Evolutionary conservation across 73 alveolate genomes (phyloP).

Genomic region (Loxodes magnus): DNA sequence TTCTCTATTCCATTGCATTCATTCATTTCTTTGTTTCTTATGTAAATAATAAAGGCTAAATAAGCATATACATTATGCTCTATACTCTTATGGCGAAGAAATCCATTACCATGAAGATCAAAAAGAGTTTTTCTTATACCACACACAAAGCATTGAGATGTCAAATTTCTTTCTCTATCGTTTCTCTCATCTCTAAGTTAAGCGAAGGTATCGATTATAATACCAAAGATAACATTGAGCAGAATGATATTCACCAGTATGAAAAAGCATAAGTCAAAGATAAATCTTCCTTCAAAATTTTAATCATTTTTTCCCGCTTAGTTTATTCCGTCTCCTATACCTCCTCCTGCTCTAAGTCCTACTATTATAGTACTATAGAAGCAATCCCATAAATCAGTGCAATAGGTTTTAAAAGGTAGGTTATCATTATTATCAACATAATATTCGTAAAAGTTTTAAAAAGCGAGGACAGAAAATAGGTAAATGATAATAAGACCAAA

Average conservation of each 20-base stretch:
- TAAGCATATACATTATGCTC: conserved; percentile 50
- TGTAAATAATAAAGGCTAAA: conserved; percentile 28
- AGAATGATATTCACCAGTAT: conserved; percentile 46
- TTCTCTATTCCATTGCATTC: conserved; percentile 41
- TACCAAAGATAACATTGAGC: conserved; percentile 56
- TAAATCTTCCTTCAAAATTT: conserved; percentile 41
- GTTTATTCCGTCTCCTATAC: conserved; percentile 53
- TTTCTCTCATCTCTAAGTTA: conserved; percentile 54
- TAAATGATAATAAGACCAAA: conserved; percentile 15
- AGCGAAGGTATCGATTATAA: conserved; percentile 71
- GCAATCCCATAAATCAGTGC: conserved; percentile 57
- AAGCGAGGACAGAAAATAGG: conserved; percentile 20
- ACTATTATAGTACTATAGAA: conserved; percentile 45
- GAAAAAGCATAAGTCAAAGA: conserved; percentile 61
- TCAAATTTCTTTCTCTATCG: conserved; percentile 34
- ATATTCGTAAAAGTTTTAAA: background rate
- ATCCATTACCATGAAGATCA: conserved; percentile 23
- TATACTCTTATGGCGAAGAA: conserved; percentile 20
- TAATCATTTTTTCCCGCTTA: conserved; percentile 1
- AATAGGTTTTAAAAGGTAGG: conserved; percentile 16
- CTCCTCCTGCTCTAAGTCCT: conserved; percentile 79
- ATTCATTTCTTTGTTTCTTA: conserved; percentile 9
- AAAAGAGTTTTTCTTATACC: conserved; percentile 28
- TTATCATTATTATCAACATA: conserved; percentile 4
- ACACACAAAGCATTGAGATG: conserved; percentile 66